Evolutionary conservation across 2,329 filamentous ascomycete genomes (phyloP).

Genomic region (Penicillium sp.): DNA sequence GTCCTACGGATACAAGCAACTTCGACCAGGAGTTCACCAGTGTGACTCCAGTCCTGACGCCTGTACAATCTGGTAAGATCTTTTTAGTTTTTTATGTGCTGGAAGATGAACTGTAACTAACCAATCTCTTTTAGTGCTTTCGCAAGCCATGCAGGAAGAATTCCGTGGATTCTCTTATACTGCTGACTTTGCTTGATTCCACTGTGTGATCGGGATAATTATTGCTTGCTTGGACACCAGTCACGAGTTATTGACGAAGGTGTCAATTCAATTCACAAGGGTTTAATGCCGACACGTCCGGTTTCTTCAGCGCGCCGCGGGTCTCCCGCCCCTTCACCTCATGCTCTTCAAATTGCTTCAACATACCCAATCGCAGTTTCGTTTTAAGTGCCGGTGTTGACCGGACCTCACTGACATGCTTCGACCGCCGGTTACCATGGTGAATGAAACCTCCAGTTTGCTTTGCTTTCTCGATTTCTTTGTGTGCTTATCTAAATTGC

Average conservation of each 20-base stretch:
- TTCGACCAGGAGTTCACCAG: slow-evolving; percentile 99
- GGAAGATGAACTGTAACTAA: slow-evolving; percentile 11
- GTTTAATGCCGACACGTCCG: slow-evolving; percentile 12
- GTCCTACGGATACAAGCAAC: slow-evolving; percentile 96
- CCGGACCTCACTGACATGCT: slow-evolving; percentile 16
- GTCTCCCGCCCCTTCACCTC: slow-evolving; percentile 20
- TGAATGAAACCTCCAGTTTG: slow-evolving; percentile 17
- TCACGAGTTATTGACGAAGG: slow-evolving; percentile 3
- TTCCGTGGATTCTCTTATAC: slow-evolving; percentile 99
- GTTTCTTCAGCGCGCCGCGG: slow-evolving; percentile 11
- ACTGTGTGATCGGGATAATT: slow-evolving; percentile 9
- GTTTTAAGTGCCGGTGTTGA: slow-evolving; percentile 21
- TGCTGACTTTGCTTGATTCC: slow-evolving; percentile 72
- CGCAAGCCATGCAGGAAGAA: slow-evolving; percentile 98
- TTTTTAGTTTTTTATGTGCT: neutral
- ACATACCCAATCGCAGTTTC: slow-evolving; percentile 26
- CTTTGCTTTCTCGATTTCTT: slow-evolving; percentile 11
- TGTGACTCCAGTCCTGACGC: slow-evolving; percentile 93
- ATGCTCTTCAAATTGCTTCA: slow-evolving; percentile 20
- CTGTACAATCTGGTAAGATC: slow-evolving; percentile 86
- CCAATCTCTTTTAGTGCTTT: slow-evolving; percentile 64
- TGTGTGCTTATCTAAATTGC: slow-evolving; percentile 25
- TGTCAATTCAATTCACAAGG: slow-evolving; percentile 6
- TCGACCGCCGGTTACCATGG: slow-evolving; percentile 22
- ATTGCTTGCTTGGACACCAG: slow-evolving; percentile 14